Percentiles rank a stretch among this genome's conserved stretches.
Conservation (phyloP, 2,329 filamentous ascomycete species). For the Calonectria hongkongensis region DNA sequence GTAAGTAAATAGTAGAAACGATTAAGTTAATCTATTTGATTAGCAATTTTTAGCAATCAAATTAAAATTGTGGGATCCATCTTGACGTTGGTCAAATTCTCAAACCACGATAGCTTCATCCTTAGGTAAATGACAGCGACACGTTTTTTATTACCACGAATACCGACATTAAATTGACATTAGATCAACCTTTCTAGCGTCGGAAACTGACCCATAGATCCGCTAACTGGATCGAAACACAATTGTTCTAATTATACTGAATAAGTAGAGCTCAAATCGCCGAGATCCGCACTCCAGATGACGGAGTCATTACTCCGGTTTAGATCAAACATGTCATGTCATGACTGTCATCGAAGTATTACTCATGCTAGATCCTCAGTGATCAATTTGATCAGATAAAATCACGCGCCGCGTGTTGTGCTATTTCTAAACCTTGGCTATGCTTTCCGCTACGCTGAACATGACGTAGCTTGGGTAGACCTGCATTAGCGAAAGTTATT, state of each 20-base stretch:
- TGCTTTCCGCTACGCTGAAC: slow-evolving; percentile 15
- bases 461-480: slow-evolving; percentile 20
- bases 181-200: background rate
- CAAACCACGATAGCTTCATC: background rate
- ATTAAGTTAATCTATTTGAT: background rate
- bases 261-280: background rate
- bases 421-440: background rate
- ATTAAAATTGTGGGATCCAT: no score
- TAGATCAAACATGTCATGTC: background rate
- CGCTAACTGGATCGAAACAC: background rate
- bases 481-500: slow-evolving; percentile 15
- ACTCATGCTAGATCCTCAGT: background rate
- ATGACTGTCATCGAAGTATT: background rate
- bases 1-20: background rate
- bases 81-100: background rate
- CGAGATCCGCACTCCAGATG: no score
- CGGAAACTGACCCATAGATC: background rate
- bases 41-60: no score
- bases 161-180: background rate
- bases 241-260: no score
- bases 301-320: background rate
- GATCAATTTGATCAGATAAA: background rate
- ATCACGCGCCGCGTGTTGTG: background rate
- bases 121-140: background rate
- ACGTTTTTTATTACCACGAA: background rate